Evolutionary conservation across 2,329 filamentous ascomycete genomes (phyloP), one percentile per base, ranked within the genome.

Genomic region (Colletotrichum cereale): DNA sequence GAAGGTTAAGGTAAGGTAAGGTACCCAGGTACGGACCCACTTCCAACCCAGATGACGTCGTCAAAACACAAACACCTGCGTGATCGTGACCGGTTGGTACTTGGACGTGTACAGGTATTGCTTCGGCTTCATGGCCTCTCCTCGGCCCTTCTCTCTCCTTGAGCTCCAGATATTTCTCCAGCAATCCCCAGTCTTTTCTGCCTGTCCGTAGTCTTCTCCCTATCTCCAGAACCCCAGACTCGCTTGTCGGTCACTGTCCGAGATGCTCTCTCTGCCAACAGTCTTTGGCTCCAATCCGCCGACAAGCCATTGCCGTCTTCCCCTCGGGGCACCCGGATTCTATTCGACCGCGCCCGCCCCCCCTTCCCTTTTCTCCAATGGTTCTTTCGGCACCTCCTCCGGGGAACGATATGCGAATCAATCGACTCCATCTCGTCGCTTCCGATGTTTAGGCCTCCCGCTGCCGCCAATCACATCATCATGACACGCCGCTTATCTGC

Each of bases 221-320:
- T n/a, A 62, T 26, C 34, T 52, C 60, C 47, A 29, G 44, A 47
- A 47, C 44, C 24, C 44, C 21, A 5, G 42, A 48, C 16, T 62
- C 56, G 42, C 50, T 67, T 71, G 65, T 72, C 69, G 69, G 69
- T 72, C 65, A 58, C 58, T 8, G 65, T 72, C 69, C 69, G 69
- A 72, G 31, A 6, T 36, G 53, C 31, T 24, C 14, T 55, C n/a
- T n/a, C n/a, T n/a, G n/a, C n/a, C n/a, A n/a, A 31, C 52, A 55
- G 31, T 2, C 21, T 24, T 14, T 56, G 7, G 44, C 68, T 31
- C 62, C 53, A 62, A 38, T 48, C 44, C 34, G 36, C 42, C 57
- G 42, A 31, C 12, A 44, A 34, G n/a, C 26, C 47, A 16, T 48
- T 16, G 2, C 14, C 58, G 14, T 38, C 14, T 71, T 63, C 65